Base-by-base conservation (phyloP, 805 yeast species). In the Candida fluviatilis region DNA sequence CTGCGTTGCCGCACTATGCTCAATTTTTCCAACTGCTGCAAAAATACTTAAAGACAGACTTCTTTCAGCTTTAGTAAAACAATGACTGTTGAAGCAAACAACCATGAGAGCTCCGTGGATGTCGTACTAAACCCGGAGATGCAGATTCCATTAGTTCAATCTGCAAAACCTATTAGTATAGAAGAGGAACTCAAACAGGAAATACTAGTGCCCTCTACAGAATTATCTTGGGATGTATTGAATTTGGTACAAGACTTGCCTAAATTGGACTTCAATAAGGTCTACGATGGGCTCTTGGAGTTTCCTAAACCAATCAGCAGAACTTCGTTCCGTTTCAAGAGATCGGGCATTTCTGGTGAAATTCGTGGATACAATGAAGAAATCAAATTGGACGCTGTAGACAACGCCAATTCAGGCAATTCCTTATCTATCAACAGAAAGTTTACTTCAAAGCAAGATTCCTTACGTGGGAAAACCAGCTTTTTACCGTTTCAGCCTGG, bases 401-500 rank as follows among this genome's bases (percentile, higher is more conserved):
- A 82, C 41, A 62, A 62, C 38, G 78, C 81, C 6, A 76, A 76
- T 31, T 76, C 89, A 12, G 71, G 81, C 10, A 82, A 80, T 42
- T 84, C 95, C 0, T 65, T 89, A 33, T 82, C 95, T 1, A 57
- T 89, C 41, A 78, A 76, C 21, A 71, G 99, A 45, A 75, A 80
- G 37, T 75, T 79, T 45, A 78, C 80, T 12, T 70, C 83, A 5
- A 77, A 76, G 46, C 66, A 66, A n/a, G 82, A 78, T 29, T 66
- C 80, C 2, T 62, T 87, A 2, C 66, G 71, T 34, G 98, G 98
- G 0, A 69, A 78, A 3, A 71, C 95, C 0, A 74, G 79, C 14
- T 84, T 75, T 50, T 62, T 91, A 51, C 99, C 99, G 0, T 93
- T 93, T 55, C 81, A 83, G 41, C 99, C 99, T 0, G 98, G 99